phyloP scores from a whole-genome alignment of 2,329 filamentous ascomycete species.

The Fusarium mundagurra region DNA sequence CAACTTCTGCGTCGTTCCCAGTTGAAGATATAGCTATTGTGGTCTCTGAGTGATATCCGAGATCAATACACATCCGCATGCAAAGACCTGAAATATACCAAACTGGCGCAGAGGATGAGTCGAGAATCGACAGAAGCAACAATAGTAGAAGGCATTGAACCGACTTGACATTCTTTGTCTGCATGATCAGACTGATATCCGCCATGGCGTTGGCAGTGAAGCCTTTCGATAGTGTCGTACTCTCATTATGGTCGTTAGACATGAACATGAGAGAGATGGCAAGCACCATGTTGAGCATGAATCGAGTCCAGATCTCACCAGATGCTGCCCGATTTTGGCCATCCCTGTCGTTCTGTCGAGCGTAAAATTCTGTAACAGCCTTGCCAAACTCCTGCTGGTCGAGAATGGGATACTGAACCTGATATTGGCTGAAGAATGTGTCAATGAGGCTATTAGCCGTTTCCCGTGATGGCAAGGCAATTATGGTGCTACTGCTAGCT shows the following conservation, averaged over 20 bases:
- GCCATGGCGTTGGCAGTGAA: slow-evolving; percentile 8
- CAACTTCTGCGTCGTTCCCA: fast-evolving
- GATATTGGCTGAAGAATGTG: slow-evolving; percentile 2
- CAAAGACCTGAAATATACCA: slow-evolving; percentile 19
- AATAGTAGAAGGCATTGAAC: slow-evolving; percentile 4
- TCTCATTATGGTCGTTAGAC: background rate
- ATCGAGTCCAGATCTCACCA: background rate
- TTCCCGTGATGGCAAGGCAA: background rate
- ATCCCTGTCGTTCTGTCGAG: background rate
- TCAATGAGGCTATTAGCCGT: background rate
- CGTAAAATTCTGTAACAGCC: background rate
- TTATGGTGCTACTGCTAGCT: background rate
- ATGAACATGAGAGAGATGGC: slow-evolving; percentile 4
- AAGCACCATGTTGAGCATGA: slow-evolving; percentile 21
- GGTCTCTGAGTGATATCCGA: slow-evolving; percentile 5
- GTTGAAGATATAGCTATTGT: background rate
- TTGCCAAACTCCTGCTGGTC: background rate
- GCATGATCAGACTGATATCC: slow-evolving; percentile 2
- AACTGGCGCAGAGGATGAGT: slow-evolving; percentile 1
- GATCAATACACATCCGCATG: slow-evolving; percentile 19
- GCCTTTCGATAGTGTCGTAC: background rate
- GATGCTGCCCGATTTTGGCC: fast-evolving
- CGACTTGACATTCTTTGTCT: slow-evolving; percentile 8
- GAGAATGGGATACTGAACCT: slow-evolving; percentile 12
- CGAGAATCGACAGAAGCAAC: background rate